Evolutionary conservation across 2,329 filamentous ascomycete genomes (phyloP), one percentile per base, ranked within the genome.

Genomic region (Fusarium pseudograminearum): DNA sequence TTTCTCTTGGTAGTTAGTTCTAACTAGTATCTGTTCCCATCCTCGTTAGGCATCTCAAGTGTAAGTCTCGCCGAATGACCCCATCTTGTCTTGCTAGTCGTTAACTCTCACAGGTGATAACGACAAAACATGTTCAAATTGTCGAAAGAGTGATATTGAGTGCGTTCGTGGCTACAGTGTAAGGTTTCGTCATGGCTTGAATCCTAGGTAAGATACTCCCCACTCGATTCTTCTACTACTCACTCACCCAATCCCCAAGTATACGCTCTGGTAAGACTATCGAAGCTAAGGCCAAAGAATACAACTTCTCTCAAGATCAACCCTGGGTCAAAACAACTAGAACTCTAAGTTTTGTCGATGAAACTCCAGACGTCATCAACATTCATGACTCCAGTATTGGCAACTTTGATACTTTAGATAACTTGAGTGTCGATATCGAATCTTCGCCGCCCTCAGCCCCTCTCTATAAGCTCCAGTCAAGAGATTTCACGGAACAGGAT

Each of bases 351-450:
- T 77, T 77, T 22, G 65, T 77, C 10, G 74, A 77, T 38, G 75
- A 77, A 46, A 77, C 75, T 4, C 64, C 73, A 36, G 73, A 76
- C 16, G 66, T 77, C 15, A 72, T 76, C 51, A 74, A 74, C 34
- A 71, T 74, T 10, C 72, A 76, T 33, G 73, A 77, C 30, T 65
- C 68, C 10, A 60, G 59, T 14, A 61, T 57, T 5, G 69, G 59
- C 28, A 64, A 59, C 36, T 62, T 73, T 26, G 60, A 66, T 42
- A 60, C 59, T 5, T 30, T 65, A n/a, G 47, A 71, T 7, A 59
- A n/a, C n/a, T n/a, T n/a, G n/a, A n/a, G 57, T 31, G 45, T 46
- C 7, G 58, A 62, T 10, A 33, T 54, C 26, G 57, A 70, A 28
- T 64, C 69, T 11, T 67, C 69, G 14, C 57, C 68, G 9, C 54